phyloP scores from a whole-genome alignment of 2,329 filamentous ascomycete genomes.

The Alternaria sp. region DNA sequence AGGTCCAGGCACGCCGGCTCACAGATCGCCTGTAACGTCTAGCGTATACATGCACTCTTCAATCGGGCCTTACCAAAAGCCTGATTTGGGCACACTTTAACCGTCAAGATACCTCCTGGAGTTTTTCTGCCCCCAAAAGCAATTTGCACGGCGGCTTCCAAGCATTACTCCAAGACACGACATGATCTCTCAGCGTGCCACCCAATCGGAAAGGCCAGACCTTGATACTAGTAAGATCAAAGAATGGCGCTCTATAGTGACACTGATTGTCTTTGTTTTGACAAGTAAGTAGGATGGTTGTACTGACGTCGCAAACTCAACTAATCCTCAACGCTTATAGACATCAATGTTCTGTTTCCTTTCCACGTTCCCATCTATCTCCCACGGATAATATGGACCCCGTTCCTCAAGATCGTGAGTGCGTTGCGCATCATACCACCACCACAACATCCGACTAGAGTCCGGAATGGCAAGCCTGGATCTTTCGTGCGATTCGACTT shows the following conservation, averaged over 20 bases:
- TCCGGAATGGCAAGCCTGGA: slow-evolving; percentile 41
- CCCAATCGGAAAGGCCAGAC: slow-evolving; percentile 15
- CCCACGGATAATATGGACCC: slow-evolving; percentile 61
- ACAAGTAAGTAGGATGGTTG: slow-evolving; percentile 66
- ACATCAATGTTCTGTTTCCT: slow-evolving; percentile 74
- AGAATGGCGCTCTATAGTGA: slow-evolving; percentile 75
- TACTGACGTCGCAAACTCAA: background rate
- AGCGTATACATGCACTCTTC: slow-evolving; percentile 2
- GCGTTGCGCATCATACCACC: slow-evolving; percentile 63
- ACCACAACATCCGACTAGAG: slow-evolving; percentile 35
- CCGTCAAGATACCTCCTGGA: background rate
- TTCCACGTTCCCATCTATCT: slow-evolving; percentile 71
- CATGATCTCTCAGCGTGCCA: slow-evolving; percentile 19
- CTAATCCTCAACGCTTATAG: slow-evolving; percentile 52
- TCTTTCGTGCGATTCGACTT: slow-evolving; percentile 64
- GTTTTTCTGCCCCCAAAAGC: background rate
- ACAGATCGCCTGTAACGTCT: slow-evolving; percentile 5
- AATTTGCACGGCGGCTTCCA: background rate
- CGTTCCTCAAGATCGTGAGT: slow-evolving; percentile 56
- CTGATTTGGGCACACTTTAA: slow-evolving; percentile 1
- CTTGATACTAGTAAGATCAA: slow-evolving; percentile 66
- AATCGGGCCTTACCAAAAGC: slow-evolving; percentile 16
- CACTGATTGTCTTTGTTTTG: slow-evolving; percentile 72
- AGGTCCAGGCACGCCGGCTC: slow-evolving; percentile 6
- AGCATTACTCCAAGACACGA: background rate